These are phyloP conservation scores for Xerocomellus intermedius DNA, from an alignment of 768 basidiomycete species.

Conservation along the genomic window DNA sequence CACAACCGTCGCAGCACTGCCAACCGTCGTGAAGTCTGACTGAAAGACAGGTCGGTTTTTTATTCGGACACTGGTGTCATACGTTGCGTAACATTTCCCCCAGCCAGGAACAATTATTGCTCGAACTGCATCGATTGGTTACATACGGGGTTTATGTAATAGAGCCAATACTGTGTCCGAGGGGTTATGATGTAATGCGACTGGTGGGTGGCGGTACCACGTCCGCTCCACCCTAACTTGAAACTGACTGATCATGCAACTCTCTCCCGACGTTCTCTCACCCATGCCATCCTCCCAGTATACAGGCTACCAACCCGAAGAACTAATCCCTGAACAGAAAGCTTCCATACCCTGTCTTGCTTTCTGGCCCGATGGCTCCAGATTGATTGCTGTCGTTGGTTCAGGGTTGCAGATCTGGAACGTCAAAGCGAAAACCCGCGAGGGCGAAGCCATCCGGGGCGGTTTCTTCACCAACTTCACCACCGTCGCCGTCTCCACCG, in stretches of 20 bases:
- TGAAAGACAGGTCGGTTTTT: not conserved
- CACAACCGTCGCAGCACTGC: not conserved
- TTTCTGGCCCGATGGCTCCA: constrained; percentile 27
- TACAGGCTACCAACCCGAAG: constrained; percentile 8
- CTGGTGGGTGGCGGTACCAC: constrained; percentile 15
- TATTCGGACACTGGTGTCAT: too few species aligned
- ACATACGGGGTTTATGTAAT: too few species aligned
- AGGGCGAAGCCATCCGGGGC: constrained; percentile 20
- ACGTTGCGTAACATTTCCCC: too few species aligned
- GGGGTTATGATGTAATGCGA: constrained; percentile 17
- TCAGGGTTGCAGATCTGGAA: constrained; percentile 28
- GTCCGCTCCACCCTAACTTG: not conserved
- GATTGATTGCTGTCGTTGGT: constrained; percentile 26
- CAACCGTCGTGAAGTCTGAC: too few species aligned
- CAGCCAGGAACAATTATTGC: too few species aligned
- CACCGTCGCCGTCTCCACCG: constrained; percentile 24
- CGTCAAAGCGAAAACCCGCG: constrained; percentile 18
- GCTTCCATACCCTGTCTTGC: constrained; percentile 17
- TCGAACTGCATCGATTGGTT: too few species aligned
- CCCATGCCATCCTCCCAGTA: constrained; percentile 14
- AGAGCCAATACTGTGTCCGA: not conserved
- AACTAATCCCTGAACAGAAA: constrained; percentile 20
- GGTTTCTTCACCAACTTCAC: constrained; percentile 28
- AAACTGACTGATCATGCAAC: constrained; percentile 2
- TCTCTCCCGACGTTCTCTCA: constrained; percentile 5